Evolutionary conservation across 2,329 filamentous ascomycete genomes (phyloP), one percentile per base, ranked within the genome.

Genomic region (Paecilomyces fulvus): DNA sequence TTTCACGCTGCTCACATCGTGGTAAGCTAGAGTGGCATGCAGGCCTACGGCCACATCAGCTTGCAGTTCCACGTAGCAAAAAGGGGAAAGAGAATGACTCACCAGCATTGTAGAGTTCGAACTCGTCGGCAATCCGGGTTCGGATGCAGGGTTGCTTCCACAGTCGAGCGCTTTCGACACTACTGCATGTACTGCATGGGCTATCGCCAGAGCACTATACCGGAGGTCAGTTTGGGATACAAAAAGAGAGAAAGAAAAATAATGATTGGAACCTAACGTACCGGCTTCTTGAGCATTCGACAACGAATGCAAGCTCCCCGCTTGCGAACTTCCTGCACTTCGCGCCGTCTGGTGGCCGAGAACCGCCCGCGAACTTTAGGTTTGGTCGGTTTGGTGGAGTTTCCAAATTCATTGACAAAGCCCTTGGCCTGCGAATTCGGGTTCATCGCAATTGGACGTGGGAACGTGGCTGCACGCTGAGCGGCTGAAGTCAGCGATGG

Each of bases 281-380:
- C 73, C 37, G 81, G 80, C 63, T 85, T 85, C 70, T 84, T 85
- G 23, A 85, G 70, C 82, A 85, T 84, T 12, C 82, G 80, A 65
- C 83, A 85, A 31, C 83, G 79, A 59, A 85, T 79, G 63, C 83
- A 85, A 7, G 83, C 83, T 11, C 83, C 83, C 54, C 78, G 75
- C 65, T 84, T 84, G 23, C 83, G 76, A 31, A 84, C 79, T 58
- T 81, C 77, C 59, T 82, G 79, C 1, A 85, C 82, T 63, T 85
- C 80, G 59, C 82, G 79, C 31, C 83, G 77, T 57, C 82, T 73
- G 21, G 75, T 74, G 49, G 82, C 80, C 30, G 78, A 76, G 63
- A 85, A 85, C n/a, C 79, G 74, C 3, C 79, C 79, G 49, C 83
- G 76, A 5, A 79, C 77, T 60, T 82, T 74, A 20, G 65, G 67